Base-by-base conservation (phyloP, 108 stramenopile species). In the Pseudonitzschia delicatissima region DNA sequence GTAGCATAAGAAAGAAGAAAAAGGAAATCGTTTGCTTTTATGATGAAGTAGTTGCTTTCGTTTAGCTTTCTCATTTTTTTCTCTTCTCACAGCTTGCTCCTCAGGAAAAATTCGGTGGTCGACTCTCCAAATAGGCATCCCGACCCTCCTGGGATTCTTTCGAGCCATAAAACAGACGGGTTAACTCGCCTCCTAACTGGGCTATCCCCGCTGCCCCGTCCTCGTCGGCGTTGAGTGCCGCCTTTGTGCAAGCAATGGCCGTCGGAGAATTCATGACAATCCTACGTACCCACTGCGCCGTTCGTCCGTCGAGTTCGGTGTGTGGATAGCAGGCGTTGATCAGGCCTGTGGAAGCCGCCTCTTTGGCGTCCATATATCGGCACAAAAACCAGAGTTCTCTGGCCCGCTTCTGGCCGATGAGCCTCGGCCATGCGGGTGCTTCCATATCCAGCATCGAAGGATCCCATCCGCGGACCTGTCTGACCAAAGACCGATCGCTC, bases 361-460 rank as follows among this genome's bases (percentile, higher is more conserved):
- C 93, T 33, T 87, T 48, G 0, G 95, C 92, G 39, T 79, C 66
- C 73, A 96, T 96, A 59, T 78, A 97, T 50, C 68, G 63, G 70
- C 91, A 88, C 25, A 96, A 67, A 61, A 96, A 97, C 96, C 96
- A 97, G 15, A 97, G 67, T 70, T 97, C 96, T 35, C 95, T 69
- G 8, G 96, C 95, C 59, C 87, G 90, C 74, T 97, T 97, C 81
- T 96, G 95, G 5, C 96, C 96, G 45, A 97, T 84, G 26, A 93
- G 72, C 5, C 92, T 55, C 1, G n/a, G 92, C 94, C 74, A 94
- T 85, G 58, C 91, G 91, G 4, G 83, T 87, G 48, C 81, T 83
- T 6, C 96, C 96, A 75, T 97, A 97, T 13, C 96, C 96, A 1
- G 95, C 96, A 73, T 97, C 96, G 62, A 97, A 93, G 62, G 83